Evolutionary conservation across 352 stramenopile genomes (phyloP).

Genomic region (Pythium periplocum): DNA sequence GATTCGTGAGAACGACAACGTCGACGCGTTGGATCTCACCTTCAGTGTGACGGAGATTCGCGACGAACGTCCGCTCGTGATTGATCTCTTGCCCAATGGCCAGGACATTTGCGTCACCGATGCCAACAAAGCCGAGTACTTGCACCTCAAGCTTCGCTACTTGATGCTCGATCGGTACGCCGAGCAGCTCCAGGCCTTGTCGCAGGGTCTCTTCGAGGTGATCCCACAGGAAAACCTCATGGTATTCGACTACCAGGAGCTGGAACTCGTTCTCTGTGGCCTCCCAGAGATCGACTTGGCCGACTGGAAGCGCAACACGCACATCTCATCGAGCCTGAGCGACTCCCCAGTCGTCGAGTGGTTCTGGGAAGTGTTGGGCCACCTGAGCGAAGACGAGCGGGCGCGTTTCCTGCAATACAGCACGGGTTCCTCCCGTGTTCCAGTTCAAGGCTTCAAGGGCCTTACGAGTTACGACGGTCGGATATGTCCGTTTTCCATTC

Average conservation of each 20-base stretch:
- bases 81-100: constrained; percentile 57
- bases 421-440: constrained; percentile 79
- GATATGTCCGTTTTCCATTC: constrained; percentile 70
- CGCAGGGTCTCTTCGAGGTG: constrained; percentile 94
- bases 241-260: constrained; percentile 98
- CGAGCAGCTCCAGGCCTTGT: constrained; percentile 86
- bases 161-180: constrained; percentile 91
- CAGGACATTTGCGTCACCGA: constrained; percentile 86
- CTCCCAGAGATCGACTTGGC: constrained; percentile 85
- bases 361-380: constrained; percentile 72
- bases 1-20: constrained; percentile 61
- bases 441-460: constrained; percentile 80
- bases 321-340: constrained; percentile 42
- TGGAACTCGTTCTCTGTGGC: constrained; percentile 84
- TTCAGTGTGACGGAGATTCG: constrained; percentile 71
- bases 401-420: constrained; percentile 83
- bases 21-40: constrained; percentile 63
- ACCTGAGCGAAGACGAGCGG: constrained; percentile 65
- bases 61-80: constrained; percentile 46
- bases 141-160: constrained; percentile 93
- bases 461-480: constrained; percentile 81
- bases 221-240: constrained; percentile 94
- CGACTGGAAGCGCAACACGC: constrained; percentile 85
- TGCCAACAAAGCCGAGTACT: constrained; percentile 94
- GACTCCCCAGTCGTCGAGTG: constrained; percentile 42